A percentile compares a stretch with the other conserved stretches of the same genome.
phyloP scores from a whole-genome alignment of 1,284 basidiomycete species.

The Cutaneotrichosporon mucoides region DNA sequence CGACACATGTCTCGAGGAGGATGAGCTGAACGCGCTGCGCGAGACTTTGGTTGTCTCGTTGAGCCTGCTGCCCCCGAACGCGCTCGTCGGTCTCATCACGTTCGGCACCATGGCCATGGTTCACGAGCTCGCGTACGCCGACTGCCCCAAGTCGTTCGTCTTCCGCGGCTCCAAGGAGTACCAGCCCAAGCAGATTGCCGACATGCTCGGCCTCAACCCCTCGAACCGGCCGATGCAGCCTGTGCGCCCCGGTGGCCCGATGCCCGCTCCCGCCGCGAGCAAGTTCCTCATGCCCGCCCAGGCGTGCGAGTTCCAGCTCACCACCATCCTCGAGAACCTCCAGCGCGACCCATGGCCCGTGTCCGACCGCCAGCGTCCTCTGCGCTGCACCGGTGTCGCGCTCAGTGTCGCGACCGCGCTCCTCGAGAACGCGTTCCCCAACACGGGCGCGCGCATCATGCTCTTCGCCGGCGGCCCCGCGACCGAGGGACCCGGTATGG shows the following conservation, averaged over 20 bases:
- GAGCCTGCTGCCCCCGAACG: slow-evolving; percentile 86
- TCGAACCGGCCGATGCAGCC: slow-evolving; percentile 47
- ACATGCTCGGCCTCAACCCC: slow-evolving; percentile 87
- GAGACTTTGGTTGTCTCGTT: slow-evolving; percentile 91
- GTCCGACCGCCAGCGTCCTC: slow-evolving; percentile 87
- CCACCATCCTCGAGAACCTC: slow-evolving; percentile 85
- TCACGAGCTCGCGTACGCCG: slow-evolving; percentile 93
- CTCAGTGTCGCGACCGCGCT: slow-evolving; percentile 92
- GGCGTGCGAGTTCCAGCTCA: slow-evolving; percentile 95
- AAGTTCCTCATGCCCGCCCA: slow-evolving; percentile 91
- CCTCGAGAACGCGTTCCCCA: slow-evolving; percentile 69
- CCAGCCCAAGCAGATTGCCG: slow-evolving; percentile 91
- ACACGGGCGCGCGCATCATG: slow-evolving; percentile 95
- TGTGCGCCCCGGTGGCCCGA: slow-evolving; percentile 71
- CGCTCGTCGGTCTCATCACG: slow-evolving; percentile 92
- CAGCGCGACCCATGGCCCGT: slow-evolving; percentile 96
- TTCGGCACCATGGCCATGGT: slow-evolving; percentile 99
- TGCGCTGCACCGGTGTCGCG: slow-evolving; percentile 94
- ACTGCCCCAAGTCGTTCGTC: slow-evolving; percentile 97
- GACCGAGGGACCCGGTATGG: slow-evolving; percentile 95
- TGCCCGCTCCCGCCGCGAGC: slow-evolving; percentile 72
- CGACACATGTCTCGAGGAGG: slow-evolving; percentile 94
- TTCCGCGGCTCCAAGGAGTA: slow-evolving; percentile 99
- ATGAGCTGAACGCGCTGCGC: slow-evolving; percentile 89
- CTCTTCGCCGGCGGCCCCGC: slow-evolving; percentile 94